Evolutionary conservation across 192 early-diverging fungal genomes (phyloP), one percentile per base, ranked within the genome.

Genomic region (Endogone sp.): DNA sequence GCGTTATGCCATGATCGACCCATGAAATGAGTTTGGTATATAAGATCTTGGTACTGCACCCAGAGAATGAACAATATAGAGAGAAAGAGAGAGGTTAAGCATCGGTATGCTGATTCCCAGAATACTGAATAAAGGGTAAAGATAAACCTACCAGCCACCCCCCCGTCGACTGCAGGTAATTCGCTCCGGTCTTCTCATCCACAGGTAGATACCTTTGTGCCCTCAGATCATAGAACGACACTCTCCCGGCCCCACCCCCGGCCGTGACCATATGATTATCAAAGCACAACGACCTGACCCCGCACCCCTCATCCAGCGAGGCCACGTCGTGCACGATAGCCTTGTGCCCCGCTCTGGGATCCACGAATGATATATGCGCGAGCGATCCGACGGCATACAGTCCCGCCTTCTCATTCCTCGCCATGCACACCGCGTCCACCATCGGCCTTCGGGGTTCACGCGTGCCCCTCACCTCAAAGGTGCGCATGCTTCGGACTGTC

Each of bases 271-370:
- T 79, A 32, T 77, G 74, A 22, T 74, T 73, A 59, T 72, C 69
- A 30, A 74, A 75, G 32, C 78, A 71, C 2, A 92, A 25, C 3
- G 86, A 81, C 20, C 91, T 74, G 2, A 92, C 90, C 8, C 91
- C 91, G 85, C 89, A 90, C 3, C 85, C 87, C 3, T 87, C 86
- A 76, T 92, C 90, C 58, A 84, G 71, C 11, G 85, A 86, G 6
- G 82, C 79, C 56, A 85, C 65, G 4, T 71, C 75, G 29, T 83
- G 83, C 3, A 83, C 87, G 31, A 85, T 65, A 11, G 9, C 37
- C 37, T 16, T 49, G 11, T 49, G 37, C 2, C 67, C 28, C 0
- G 56, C 37, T 21, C 79, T 60, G 3, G 76, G 73, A 32, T 81
- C 79, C 3, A 77, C 29, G 13, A 81, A 25, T 13, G 73, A 71